These are phyloP conservation scores for Priceomyces carsonii DNA, from an alignment of 805 yeast species.

Conservation along the genomic window DNA sequence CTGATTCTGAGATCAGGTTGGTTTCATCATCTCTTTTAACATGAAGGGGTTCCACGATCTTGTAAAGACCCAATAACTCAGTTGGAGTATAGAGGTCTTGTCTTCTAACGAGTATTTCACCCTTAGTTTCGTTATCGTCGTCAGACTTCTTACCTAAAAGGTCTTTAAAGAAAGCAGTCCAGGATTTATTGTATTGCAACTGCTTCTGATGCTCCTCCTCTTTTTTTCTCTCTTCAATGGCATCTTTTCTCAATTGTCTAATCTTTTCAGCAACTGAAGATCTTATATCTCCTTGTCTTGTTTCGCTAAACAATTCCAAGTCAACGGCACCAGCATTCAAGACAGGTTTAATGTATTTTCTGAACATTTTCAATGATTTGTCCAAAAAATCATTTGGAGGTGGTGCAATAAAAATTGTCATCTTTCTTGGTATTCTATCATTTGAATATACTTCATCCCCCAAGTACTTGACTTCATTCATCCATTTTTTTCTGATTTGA, in stretches of 20 bases:
- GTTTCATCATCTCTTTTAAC: slow-evolving; percentile 49
- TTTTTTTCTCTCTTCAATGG: slow-evolving; percentile 11
- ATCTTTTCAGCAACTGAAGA: slow-evolving; percentile 78
- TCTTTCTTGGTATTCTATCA: slow-evolving; percentile 64
- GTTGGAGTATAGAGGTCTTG: slow-evolving; percentile 39
- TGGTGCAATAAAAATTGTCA: slow-evolving; percentile 88
- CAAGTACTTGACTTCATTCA: slow-evolving; percentile 54
- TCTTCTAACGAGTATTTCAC: slow-evolving; percentile 26
- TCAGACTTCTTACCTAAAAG: slow-evolving; percentile 20
- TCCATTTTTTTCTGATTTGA: slow-evolving; percentile 63
- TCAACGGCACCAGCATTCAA: slow-evolving; percentile 83
- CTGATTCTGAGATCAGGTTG: slow-evolving; percentile 44
- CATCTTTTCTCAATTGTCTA: slow-evolving; percentile 60
- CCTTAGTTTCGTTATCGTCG: slow-evolving; percentile 23
- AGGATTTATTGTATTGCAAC: slow-evolving; percentile 20
- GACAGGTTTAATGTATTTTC: slow-evolving; percentile 81
- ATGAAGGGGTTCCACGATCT: slow-evolving; percentile 25
- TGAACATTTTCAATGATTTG: slow-evolving; percentile 69
- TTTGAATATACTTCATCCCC: slow-evolving; percentile 49
- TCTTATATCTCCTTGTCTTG: slow-evolving; percentile 88
- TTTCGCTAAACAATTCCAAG: slow-evolving; percentile 73
- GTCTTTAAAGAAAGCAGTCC: slow-evolving; percentile 26
- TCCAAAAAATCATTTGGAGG: slow-evolving; percentile 92
- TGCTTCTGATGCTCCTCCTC: slow-evolving; percentile 5
- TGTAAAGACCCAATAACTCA: slow-evolving; percentile 62